Base-by-base conservation (phyloP, 2,329 filamentous ascomycete genomes). In the Cladosporium sp. region DNA sequence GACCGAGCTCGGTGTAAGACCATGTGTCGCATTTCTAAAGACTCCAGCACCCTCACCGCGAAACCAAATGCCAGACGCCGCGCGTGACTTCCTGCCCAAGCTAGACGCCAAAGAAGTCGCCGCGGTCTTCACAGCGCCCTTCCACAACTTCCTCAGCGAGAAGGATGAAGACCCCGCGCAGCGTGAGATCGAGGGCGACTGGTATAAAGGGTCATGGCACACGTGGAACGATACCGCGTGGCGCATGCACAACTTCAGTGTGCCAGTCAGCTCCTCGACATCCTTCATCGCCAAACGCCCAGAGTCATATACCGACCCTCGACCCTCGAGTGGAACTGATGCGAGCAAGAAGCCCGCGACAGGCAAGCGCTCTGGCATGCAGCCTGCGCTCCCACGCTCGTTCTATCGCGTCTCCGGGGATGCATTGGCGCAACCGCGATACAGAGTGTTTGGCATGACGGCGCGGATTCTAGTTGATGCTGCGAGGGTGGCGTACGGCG, bases 391-490 rank as follows among this genome's bases (percentile, higher is more conserved):
- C 1, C 73, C 73, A 2, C 65, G 65, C n/a, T 68, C 69, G 2
- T 75, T 76, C 65, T 75, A 76, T 59, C 66, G 65, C 1, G 72
- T 68, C 12, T 67, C 71, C 1, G 59, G 68, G 8, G 73, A 76
- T 65, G 69, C 74, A 18, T 63, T 75, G 30, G 65, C 71, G 28
- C 72, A 76, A 66, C 71, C 75, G 6, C 68, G 76, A 44, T 97
- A 95, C 79, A 88, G 91, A 71, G 93, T 98, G 4, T 97, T 93
- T 86, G 94, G 94, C 18, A 94, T 98, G 92, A 98, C 94, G 63
- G 94, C 92, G 2, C 84, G 92, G 62, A 94, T 98, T 64, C 78
- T 97, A 64, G 92, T 97, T 5, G 94, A 98, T 79, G 90, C 91
- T 4, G 93, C 94, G 38, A 84, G 92, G 68, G 85, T 96, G 21